A percentile compares a stretch with the other conserved stretches of the same genome.
phyloP scores from a whole-genome alignment of 495 filamentous ascomycete genomes.

The Aspergillus coremiiformis region DNA sequence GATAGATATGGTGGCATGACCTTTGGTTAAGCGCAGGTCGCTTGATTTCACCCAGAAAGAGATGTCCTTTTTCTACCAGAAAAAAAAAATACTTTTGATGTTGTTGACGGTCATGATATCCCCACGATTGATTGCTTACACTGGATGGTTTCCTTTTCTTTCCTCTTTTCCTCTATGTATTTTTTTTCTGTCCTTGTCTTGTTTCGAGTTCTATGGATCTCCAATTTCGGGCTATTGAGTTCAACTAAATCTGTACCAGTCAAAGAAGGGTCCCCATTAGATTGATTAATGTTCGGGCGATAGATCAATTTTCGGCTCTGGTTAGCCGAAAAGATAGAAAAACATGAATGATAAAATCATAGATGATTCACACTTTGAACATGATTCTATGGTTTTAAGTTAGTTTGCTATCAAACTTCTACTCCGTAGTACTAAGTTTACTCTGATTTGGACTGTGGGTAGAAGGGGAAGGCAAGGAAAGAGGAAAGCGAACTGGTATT shows the following conservation, averaged over 20 bases:
- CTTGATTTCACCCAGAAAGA: background rate
- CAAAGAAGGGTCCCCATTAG: conserved; percentile 1
- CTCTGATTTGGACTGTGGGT: no score
- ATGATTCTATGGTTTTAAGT: background rate
- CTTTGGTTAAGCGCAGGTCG: conserved; percentile 15
- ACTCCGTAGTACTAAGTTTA: no score
- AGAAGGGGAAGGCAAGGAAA: no score
- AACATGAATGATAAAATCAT: background rate
- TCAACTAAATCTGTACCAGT: conserved; percentile 5
- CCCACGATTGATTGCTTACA: conserved; percentile 11
- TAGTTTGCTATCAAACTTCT: no score
- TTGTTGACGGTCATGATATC: conserved; percentile 20
- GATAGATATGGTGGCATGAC: conserved; percentile 10
- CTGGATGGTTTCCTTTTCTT: conserved; percentile 2
- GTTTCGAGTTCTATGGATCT: background rate
- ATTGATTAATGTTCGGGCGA: background rate
- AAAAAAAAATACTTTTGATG: conserved; percentile 7
- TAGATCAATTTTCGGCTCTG: background rate
- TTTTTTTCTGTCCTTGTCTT: no score
- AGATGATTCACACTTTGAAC: background rate
- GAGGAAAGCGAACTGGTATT: no score
- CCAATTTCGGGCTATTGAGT: background rate
- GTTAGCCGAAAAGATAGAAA: background rate
- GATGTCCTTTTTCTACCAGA: background rate
- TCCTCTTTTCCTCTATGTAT: background rate